Evolutionary conservation across 176 grass and related monocot species (phyloP), one percentile per base, ranked within the genome.

Genomic region (Phoenix dactylifera): DNA sequence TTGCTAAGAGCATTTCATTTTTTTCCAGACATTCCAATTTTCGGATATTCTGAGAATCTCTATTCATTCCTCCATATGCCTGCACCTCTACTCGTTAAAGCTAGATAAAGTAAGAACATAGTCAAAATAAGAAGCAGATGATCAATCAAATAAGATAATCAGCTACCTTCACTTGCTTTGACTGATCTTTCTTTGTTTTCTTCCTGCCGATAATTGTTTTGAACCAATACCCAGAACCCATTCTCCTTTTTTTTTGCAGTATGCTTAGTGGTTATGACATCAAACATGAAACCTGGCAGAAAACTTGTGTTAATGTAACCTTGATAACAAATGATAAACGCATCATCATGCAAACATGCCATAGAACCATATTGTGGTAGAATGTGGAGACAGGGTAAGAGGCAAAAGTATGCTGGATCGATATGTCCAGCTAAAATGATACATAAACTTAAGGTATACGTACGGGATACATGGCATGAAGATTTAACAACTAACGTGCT

Each of bases 141-240:
- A 7, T 14, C 59, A 28, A 4, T 6, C 1, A 20, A 35, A 62
- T 68, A 57, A 62, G 26, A 12, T 44, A 44, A 44, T 0, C 16
- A 58, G 59, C 65, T 73, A 85, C 82, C 82, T 85, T 86, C 74
- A 72, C 66, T 52, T 76, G 72, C 57, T 81, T 85, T 76, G 76
- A 95, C 70, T 75, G 69, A 3, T 53, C 74, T 51, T 72, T 49
- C 66, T 81, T 89, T 19, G 82, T 60, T 78, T 83, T 91, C 79
- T 91, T 97, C 80, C 84, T 82, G 52, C 76, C 58, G 68, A 97
- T 85, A 70, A 97, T 84, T 52, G 81, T 97, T 69, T 83, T 97
- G 58, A 97, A 77, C 92, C 92, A 97, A 67, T 78, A 84, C 52
- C 93, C 81, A 0, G 93, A 88, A 22, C 87, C 87, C 93, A 97